These are phyloP conservation scores for Syzygium syzygioides DNA, from an alignment of 441 rosid species.

Conservation along the genomic window DNA sequence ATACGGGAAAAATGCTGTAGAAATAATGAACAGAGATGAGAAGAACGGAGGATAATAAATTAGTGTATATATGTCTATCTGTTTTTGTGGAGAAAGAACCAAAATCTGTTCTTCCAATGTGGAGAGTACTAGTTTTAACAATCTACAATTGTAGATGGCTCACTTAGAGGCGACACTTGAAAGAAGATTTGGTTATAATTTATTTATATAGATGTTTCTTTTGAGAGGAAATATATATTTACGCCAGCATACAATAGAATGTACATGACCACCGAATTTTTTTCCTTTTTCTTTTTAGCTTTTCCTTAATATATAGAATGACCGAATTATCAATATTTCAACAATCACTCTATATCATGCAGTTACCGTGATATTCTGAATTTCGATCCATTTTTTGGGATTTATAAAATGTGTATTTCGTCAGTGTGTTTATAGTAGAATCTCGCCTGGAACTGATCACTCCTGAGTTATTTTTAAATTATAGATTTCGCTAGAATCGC, in stretches of 20 bases:
- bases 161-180: background rate
- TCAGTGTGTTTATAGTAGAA: too few relatives aligned
- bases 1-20: background rate
- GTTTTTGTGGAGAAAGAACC: background rate
- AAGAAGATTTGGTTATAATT: background rate
- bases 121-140: background rate
- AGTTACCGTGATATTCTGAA: too few relatives aligned
- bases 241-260: background rate
- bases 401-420: too few relatives aligned
- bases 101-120: background rate
- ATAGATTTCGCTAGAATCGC: too few relatives aligned
- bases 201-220: background rate
- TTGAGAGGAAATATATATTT: background rate
- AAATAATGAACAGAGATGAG: background rate
- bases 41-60: background rate
- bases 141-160: background rate
- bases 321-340: background rate
- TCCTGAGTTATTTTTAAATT: too few relatives aligned
- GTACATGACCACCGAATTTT: background rate
- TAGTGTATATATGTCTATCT: background rate
- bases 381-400: too few relatives aligned
- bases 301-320: background rate
- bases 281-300: background rate
- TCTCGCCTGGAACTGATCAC: too few relatives aligned
- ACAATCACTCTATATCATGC: background rate